Evolutionary conservation across 192 early-diverging fungal genomes (phyloP), one percentile per base, ranked within the genome.

Genomic region (Podila minutissima): DNA sequence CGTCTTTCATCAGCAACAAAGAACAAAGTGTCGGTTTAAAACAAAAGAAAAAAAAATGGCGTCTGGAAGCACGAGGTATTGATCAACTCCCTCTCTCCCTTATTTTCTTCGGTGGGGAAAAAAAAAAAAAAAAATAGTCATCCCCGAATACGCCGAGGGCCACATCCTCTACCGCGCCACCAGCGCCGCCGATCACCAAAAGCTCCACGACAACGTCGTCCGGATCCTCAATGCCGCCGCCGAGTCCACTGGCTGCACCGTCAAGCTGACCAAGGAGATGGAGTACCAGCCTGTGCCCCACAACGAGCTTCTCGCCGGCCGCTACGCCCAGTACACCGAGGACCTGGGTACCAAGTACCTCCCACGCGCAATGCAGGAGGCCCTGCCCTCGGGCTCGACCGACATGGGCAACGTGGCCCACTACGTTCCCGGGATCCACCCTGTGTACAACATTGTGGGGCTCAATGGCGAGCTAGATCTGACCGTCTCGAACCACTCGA

Each of bases 191-290:
- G 86, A 93, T 13, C 60, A 93, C 15, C 59, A 67, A 8, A 76
- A 78, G 55, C 64, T 95, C 15, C 81, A 74, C 57, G 76, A 83
- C 28, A 86, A 86, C 35, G 83, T 94, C 2, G n/a, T 87, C 17
- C 71, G 71, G 5, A 87, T 87, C 32, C 90, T 94, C 67, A 83
- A 88, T 49, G 89, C 90, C 1, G 91, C 92, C 1, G 93, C 92
- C 11, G 53, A 85, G 32, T 89, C 93, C 13, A 92, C 91, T 2
- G 95, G 94, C 4, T 89, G 90, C 51, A 89, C 86, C 37, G 85
- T 89, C 53, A 88, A 88, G 62, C 83, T 89, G 15, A 84, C 55
- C 0, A 82, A 87, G 68, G 84, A 85, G 61, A 75, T 76, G 61
- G 83, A 88, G 53, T 88, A 91, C 82, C 78, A 88, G 72, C 84